Evolutionary conservation across 768 basidiomycete genomes (phyloP).

Genomic region (Phallus indusiatus): DNA sequence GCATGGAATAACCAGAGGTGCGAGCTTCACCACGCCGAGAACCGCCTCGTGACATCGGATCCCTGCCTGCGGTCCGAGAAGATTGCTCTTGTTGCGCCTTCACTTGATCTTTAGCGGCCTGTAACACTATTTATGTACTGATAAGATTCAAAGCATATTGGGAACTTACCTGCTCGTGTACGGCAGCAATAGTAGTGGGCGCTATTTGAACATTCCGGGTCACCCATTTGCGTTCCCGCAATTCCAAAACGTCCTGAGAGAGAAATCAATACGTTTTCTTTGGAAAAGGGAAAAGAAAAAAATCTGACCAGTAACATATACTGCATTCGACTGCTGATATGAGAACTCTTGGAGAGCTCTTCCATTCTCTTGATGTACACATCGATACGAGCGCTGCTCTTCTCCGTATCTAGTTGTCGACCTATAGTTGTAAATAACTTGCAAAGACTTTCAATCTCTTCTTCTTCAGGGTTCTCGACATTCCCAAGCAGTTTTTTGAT

Average conservation of each 20-base stretch:
- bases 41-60: slow-evolving; percentile 76
- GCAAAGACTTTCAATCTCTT: slow-evolving; percentile 95
- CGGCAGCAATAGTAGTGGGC: slow-evolving; percentile 80
- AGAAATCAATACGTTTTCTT: slow-evolving; percentile 5
- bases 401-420: slow-evolving; percentile 64
- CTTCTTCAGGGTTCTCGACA: slow-evolving; percentile 92
- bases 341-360: slow-evolving; percentile 62
- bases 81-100: slow-evolving; percentile 38
- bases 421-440: slow-evolving; percentile 89
- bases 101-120: slow-evolving; percentile 81
- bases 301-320: slow-evolving; percentile 86
- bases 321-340: slow-evolving; percentile 79
- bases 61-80: slow-evolving; percentile 40
- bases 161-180: slow-evolving; percentile 65
- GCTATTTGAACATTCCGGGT: slow-evolving; percentile 62
- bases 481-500: slow-evolving; percentile 92
- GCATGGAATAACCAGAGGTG: slow-evolving; percentile 33
- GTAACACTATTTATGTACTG: slow-evolving; percentile 2
- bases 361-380: slow-evolving; percentile 91
- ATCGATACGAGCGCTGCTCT: slow-evolving; percentile 79
- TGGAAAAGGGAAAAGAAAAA: slow-evolving; percentile 5
- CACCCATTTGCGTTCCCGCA: slow-evolving; percentile 78
- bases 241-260: slow-evolving; percentile 78
- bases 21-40: slow-evolving; percentile 80
- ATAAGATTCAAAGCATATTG: not conserved